A percentile compares a stretch with the other conserved stretches of the same genome.
phyloP scores from a whole-genome alignment of 2,329 filamentous ascomycete genomes.

The Zasmidium cellare region DNA sequence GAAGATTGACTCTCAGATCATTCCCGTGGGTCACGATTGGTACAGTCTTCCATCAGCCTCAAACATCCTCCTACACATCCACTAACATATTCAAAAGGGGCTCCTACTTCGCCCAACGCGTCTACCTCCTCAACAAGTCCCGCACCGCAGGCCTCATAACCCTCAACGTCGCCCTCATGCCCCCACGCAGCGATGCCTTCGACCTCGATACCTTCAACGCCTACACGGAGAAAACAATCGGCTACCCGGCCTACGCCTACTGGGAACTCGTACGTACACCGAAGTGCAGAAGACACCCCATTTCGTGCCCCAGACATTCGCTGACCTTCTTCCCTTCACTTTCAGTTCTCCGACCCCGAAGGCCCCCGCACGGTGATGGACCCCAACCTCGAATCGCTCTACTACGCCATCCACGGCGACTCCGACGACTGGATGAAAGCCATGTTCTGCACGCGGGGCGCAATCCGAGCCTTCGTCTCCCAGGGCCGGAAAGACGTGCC shows the following conservation, averaged over 20 bases:
- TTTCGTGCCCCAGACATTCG: too few relatives aligned
- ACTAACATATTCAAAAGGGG: conserved; percentile 29
- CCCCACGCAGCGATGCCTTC: conserved; percentile 37
- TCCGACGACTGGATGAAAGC: conserved; percentile 29
- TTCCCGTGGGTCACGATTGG: conserved; percentile 25
- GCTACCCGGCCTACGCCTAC: conserved; percentile 44
- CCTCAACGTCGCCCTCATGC: conserved; percentile 46
- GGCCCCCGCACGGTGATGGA: conserved; percentile 42
- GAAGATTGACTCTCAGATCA: conserved; percentile 21
- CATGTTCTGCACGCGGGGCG: conserved; percentile 40
- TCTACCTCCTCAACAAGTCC: conserved; percentile 44
- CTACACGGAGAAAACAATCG: conserved; percentile 35
- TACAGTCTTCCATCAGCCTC: neutral
- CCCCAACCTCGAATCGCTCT: conserved; percentile 20
- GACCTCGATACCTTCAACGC: conserved; percentile 36
- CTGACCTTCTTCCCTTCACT: too few relatives aligned
- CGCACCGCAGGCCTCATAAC: conserved; percentile 44
- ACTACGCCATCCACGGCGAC: conserved; percentile 26
- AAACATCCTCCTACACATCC: neutral
- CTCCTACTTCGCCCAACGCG: conserved; percentile 40
- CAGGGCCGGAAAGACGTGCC: conserved; percentile 25
- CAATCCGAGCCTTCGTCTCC: conserved; percentile 32
- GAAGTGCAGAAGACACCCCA: too few relatives aligned
- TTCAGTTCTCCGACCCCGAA: conserved; percentile 29
- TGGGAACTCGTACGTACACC: too few relatives aligned